Evolutionary conservation across 2,329 filamentous ascomycete species (phyloP), one percentile per base, ranked within the genome.

Genomic region (Dactylellina sp.): DNA sequence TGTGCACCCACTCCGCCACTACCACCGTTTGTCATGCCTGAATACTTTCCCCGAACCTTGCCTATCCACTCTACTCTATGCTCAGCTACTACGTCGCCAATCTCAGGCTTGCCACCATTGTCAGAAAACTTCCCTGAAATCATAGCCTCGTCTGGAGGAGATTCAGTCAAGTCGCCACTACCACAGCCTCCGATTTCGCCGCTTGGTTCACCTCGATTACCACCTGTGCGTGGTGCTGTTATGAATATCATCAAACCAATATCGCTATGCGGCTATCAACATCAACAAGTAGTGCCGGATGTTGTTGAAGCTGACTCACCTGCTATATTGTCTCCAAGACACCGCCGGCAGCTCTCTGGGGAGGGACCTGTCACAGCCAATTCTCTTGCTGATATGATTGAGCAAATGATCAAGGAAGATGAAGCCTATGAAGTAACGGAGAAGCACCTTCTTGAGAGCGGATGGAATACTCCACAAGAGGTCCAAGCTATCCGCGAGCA

Each of bases 351-450:
- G 50, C 35, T 60, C 63, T 76, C 44, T 12, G 57, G 56, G 9
- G 62, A 71, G n/a, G 76, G 75, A 11, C 63, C 64, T 4, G 75
- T 78, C 11, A 77, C 77, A 5, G 77, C 77, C 6, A 76, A 79
- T 39, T 76, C 77, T 20, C 75, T 78, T 20, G 76, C 77, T 25
- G 77, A 78, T 44, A 78, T 79, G 78, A 79, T 78, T 32, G 76
- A 78, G 63, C 75, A 77, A 24, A 79, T 79, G 78, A 76, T 71
- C 16, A 68, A 63, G n/a, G 77, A 79, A 35, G 63, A 78, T 40
- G 68, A 71, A 16, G 77, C 77, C 1, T 78, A 77, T 22, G 76
- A 78, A 14, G 76, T 77, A 32, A 78, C 77, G 18, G 75, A 75
- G 25, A 71, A 57, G 28, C 65, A 76, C 40, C 76, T 78, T 70